Conservation (phyloP, 1,139 yeast species). For the Candida neerlandica region DNA sequence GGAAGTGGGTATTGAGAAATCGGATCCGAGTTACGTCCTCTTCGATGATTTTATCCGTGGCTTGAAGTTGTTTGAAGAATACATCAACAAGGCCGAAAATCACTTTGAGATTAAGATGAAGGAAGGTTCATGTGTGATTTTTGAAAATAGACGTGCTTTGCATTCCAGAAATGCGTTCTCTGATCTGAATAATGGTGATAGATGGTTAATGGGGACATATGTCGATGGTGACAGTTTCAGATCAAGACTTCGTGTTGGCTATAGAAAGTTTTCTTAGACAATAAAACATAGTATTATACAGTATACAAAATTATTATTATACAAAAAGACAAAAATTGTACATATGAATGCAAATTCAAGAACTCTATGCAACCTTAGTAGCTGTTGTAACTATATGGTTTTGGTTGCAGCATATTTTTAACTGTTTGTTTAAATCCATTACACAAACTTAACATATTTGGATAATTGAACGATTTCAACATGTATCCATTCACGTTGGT, state of each 20-base stretch:
- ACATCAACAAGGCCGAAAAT: slow-evolving; percentile 56
- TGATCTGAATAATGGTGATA: slow-evolving; percentile 50
- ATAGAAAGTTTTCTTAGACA: slow-evolving; percentile 14
- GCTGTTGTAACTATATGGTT: slow-evolving; percentile 9
- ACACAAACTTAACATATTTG: slow-evolving; percentile 83
- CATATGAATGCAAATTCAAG: not conserved
- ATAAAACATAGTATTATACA: slow-evolving; percentile 8
- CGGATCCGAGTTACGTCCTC: slow-evolving; percentile 20
- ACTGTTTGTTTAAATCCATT: slow-evolving; percentile 84
- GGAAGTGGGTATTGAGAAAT: slow-evolving; percentile 52
- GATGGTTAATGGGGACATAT: slow-evolving; percentile 83
- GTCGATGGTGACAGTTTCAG: slow-evolving; percentile 72
- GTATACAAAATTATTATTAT: not conserved
- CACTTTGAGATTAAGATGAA: slow-evolving; percentile 59
- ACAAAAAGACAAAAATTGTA: too few species aligned
- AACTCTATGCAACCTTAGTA: slow-evolving; percentile 7
- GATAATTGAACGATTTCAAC: slow-evolving; percentile 77
- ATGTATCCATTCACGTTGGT: slow-evolving; percentile 86
- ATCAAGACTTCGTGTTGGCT: slow-evolving; percentile 53
- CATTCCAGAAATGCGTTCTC: slow-evolving; percentile 71
- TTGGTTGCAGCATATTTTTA: slow-evolving; percentile 26
- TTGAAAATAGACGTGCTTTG: slow-evolving; percentile 71
- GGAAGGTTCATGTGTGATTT: slow-evolving; percentile 68
- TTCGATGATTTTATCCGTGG: slow-evolving; percentile 59
- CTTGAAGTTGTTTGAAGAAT: slow-evolving; percentile 58